These are phyloP conservation scores for Cymodocea nodosa DNA, from an alignment of 116 monocot species.

Conservation along the genomic window DNA sequence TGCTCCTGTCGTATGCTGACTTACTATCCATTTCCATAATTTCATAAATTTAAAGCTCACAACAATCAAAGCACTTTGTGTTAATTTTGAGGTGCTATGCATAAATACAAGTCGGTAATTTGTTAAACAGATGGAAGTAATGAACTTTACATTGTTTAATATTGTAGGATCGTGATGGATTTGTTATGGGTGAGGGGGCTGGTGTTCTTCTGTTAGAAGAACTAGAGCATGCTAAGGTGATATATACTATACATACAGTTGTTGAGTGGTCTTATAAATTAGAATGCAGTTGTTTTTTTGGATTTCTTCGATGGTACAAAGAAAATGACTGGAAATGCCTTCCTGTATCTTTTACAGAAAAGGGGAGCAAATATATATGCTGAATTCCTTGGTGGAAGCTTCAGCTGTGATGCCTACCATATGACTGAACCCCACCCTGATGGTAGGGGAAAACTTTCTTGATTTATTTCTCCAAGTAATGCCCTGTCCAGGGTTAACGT, in stretches of 20 bases:
- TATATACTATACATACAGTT: not conserved
- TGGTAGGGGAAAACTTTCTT: conserved; percentile 20
- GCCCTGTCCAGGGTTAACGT: not conserved
- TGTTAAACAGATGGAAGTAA: not conserved
- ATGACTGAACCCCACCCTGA: conserved; percentile 93
- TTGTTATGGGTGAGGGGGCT: conserved; percentile 89
- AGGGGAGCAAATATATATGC: conserved; percentile 83
- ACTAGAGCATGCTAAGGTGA: conserved; percentile 45
- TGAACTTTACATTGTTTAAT: not conserved
- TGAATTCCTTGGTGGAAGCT: conserved; percentile 83
- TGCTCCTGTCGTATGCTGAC: too few species aligned
- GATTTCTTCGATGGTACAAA: not conserved
- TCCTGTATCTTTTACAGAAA: conserved; percentile 20
- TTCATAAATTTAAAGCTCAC: too few species aligned
- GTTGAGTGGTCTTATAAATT: not conserved
- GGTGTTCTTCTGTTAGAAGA: conserved; percentile 75
- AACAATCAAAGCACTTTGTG: too few species aligned
- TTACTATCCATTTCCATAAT: too few species aligned
- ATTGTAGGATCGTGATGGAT: conserved; percentile 72
- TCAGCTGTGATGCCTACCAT: conserved; percentile 95
- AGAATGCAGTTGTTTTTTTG: not conserved
- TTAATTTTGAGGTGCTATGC: not conserved
- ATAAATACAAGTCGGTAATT: not conserved
- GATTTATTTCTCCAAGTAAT: not conserved
- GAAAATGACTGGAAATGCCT: not conserved